Percentiles rank a stretch among this genome's conserved stretches.
phyloP scores from a whole-genome alignment of 257 asterid species.

The Jacaranda mimosifolia region DNA sequence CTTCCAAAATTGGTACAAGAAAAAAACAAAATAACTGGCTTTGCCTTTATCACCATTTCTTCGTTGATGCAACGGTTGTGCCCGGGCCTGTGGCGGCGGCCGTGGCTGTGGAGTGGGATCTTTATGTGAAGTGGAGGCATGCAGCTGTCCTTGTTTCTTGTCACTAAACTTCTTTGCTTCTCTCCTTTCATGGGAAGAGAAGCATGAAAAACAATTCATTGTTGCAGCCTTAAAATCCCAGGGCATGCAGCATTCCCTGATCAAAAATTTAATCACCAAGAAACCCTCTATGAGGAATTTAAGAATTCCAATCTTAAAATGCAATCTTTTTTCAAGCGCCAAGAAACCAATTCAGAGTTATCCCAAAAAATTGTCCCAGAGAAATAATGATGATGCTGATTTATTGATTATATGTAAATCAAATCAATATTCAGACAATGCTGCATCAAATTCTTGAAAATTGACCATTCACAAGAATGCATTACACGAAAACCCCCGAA shows the following conservation, averaged over 20 bases:
- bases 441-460: not conserved
- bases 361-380: not conserved
- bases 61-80: slow-evolving; percentile 37
- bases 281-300: not conserved
- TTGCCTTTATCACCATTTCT: slow-evolving; percentile 45
- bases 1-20: not conserved
- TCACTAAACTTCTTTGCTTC: slow-evolving; percentile 46
- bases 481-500: not conserved
- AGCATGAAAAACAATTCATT: slow-evolving; percentile 88
- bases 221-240: slow-evolving; percentile 37
- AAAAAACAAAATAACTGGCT: not conserved
- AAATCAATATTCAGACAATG: not conserved
- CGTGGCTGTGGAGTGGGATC: slow-evolving; percentile 50
- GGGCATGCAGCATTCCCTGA: slow-evolving; percentile 43
- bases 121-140: slow-evolving; percentile 37
- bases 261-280: slow-evolving; percentile 10
- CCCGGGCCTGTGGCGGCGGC: slow-evolving; percentile 34
- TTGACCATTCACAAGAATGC: not conserved
- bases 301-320: not conserved
- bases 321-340: not conserved
- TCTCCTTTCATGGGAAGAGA: slow-evolving; percentile 58
- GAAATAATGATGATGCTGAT: not conserved
- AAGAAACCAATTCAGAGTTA: not conserved
- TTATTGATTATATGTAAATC: not conserved
- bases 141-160: slow-evolving; percentile 34